Conservation (phyloP, 306 rosid genomes). For the Cicer judaicum region DNA sequence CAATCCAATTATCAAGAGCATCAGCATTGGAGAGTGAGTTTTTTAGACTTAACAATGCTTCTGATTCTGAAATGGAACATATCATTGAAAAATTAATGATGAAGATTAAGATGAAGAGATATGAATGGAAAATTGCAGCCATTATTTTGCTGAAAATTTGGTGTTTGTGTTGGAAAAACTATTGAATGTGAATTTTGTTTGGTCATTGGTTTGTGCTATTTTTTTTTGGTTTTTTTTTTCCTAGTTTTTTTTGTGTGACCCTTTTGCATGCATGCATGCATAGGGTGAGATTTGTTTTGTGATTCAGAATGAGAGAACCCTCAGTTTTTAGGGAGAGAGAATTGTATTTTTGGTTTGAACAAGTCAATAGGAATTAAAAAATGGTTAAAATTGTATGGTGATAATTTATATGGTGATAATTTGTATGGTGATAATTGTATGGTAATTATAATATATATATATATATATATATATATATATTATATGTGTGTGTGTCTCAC, state of each 20-base stretch:
- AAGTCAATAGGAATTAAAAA: conserved; percentile 41
- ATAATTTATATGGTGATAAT: neutral
- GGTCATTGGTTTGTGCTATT: conserved; percentile 34
- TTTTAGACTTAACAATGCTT: conserved; percentile 66
- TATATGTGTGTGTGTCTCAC: neutral
- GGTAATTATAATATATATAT: neutral
- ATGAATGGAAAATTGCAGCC: conserved; percentile 53
- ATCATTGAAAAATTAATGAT: conserved; percentile 16
- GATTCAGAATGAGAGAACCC: conserved; percentile 44
- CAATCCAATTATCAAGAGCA: conserved; percentile 57
- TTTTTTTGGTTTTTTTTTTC: conserved; percentile 26
- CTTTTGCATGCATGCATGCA: conserved; percentile 49
- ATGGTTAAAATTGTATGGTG: conserved; percentile 44
- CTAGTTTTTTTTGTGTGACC: conserved; percentile 33
- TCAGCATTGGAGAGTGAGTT: conserved; percentile 49
- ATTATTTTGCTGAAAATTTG: conserved; percentile 46
- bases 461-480: too few relatives aligned
- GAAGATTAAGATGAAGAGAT: conserved; percentile 33
- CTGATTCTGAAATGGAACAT: conserved; percentile 57
- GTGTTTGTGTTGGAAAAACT: conserved; percentile 30
- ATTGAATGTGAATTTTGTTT: conserved; percentile 38
- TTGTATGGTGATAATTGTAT: too few relatives aligned
- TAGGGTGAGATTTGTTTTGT: conserved; percentile 40
- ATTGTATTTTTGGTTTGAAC: conserved; percentile 40
- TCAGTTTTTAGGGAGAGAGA: conserved; percentile 36